Evolutionary conservation across 139 green algal species (phyloP).

Genomic region (Marvania coccoides): DNA sequence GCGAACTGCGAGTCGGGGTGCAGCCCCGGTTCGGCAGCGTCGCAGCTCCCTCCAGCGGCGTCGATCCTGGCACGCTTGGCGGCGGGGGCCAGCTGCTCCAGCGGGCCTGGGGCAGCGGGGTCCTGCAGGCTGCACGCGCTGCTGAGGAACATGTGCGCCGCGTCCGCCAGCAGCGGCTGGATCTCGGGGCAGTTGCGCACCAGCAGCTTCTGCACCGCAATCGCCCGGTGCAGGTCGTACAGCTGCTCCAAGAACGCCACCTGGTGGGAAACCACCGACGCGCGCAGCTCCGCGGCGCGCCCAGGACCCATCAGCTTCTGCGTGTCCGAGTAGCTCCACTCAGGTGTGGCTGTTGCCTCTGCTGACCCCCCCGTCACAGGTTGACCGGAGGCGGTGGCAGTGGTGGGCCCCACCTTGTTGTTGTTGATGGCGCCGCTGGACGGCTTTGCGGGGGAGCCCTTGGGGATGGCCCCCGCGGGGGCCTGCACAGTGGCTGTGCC

Average conservation of each 20-base stretch:
- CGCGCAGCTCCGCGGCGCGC: not conserved
- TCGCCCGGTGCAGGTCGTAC: slow-evolving; percentile 28
- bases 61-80: not conserved
- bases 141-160: not conserved
- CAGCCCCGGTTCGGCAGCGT: slow-evolving; percentile 8
- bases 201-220: slow-evolving; percentile 25
- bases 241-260: slow-evolving; percentile 23
- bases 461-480: no score
- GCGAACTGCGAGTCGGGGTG: slow-evolving; percentile 30
- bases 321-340: not conserved
- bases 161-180: not conserved
- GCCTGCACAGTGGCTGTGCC: no score
- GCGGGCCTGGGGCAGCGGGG: not conserved
- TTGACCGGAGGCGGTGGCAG: not conserved
- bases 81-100: not conserved
- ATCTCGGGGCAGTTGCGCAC: slow-evolving; percentile 20
- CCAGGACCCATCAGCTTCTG: slow-evolving; percentile 8
- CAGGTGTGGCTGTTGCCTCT: not conserved
- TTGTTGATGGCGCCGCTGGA: not conserved
- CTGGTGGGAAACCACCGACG: slow-evolving; percentile 22
- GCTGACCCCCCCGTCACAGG: not conserved
- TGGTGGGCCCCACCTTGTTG: not conserved
- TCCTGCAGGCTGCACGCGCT: not conserved
- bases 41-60: not conserved
- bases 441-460: not conserved